Evolutionary conservation across 345 rosid genomes (phyloP), one percentile per base, ranked within the genome.

Genomic region (Sisymbrium irio): DNA sequence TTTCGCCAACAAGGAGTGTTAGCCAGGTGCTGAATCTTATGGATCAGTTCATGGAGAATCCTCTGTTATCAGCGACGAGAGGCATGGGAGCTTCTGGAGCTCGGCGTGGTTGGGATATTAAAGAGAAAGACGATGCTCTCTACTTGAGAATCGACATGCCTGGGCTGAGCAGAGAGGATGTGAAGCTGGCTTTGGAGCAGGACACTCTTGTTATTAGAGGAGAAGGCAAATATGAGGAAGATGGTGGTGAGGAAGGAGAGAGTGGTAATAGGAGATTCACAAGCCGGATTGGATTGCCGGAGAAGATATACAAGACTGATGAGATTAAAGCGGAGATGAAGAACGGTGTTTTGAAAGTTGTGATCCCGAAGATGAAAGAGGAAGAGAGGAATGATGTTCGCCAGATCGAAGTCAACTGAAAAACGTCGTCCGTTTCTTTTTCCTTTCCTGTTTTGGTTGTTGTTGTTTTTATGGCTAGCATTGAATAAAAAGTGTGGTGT

Each of bases 281-380:
- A 0, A 84, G 93, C 82, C 74, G 82, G 68, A 75, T 74, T 39
- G 82, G 75, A 0, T 35, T 79, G 36, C 76, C 76, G 30, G 78
- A 62, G 63, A 79, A 79, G 28, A 1, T 74, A 2, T 74, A 79
- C 46, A 79, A 35, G 51, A 27, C 35, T 1, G 88, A 85, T 18
- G 74, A 82, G 78, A 88, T 91, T 6, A 86, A 80, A 76, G 96
- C 98, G 14, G 97, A 91, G 88, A 89, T 93, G 97, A 93, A 86
- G 83, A 84, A 93, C 28, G 98, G 97, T 0, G 97, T 91, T 51
- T 47, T 93, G 79, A 89, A 81, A 72, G 87, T 93, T 42, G 78
- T 76, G n/a, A 82, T 93, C 67, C 92, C 98, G 0, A 93, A 91
- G 88, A 81, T 85, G 20, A 85, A 89, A 65, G 89, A 85, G 12